Conservation (phyloP, 331 rosid genomes). For the Quercus lobata region DNA sequence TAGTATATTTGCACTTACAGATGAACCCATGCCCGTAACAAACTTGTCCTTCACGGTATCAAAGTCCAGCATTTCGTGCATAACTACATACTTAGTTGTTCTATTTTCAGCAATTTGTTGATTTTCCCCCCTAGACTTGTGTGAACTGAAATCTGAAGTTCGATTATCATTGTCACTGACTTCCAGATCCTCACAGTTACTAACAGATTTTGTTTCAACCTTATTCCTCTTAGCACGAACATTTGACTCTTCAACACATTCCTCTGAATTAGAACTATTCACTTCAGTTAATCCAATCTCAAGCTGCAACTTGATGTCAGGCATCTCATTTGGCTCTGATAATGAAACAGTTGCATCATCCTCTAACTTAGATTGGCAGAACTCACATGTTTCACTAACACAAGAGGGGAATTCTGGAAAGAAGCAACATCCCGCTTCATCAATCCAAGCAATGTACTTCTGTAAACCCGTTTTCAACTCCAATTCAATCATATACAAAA, state of each 20-base stretch:
- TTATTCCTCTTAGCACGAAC: constrained; percentile 25
- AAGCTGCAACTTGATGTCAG: constrained; percentile 57
- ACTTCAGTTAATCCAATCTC: constrained; percentile 63
- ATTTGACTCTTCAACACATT: constrained; percentile 68
- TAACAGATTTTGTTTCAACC: constrained; percentile 28
- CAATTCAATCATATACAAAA: constrained; percentile 63
- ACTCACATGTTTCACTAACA: constrained; percentile 20
- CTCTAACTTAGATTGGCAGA: constrained; percentile 14
- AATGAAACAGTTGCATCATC: background rate
- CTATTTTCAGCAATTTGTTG: constrained; percentile 27
- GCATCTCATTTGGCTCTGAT: constrained; percentile 32
- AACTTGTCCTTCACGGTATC: constrained; percentile 56
- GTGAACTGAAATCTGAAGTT: constrained; percentile 27
- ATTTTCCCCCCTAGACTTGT: constrained; percentile 34
- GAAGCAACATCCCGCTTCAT: constrained; percentile 70
- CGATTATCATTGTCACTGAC: constrained; percentile 39
- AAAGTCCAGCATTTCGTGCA: constrained; percentile 34
- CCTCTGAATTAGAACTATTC: constrained; percentile 37
- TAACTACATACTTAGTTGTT: constrained; percentile 26
- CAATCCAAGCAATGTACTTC: constrained; percentile 82
- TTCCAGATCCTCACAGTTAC: constrained; percentile 26
- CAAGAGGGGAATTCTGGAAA: constrained; percentile 61
- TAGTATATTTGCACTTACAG: constrained; percentile 36
- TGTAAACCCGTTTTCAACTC: constrained; percentile 60
- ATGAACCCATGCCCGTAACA: constrained; percentile 41